A percentile compares a stretch with the other conserved stretches of the same genome.
These are phyloP conservation scores for Leishmania arabica DNA, from an alignment of 208 protist species.

Conservation along the genomic window DNA sequence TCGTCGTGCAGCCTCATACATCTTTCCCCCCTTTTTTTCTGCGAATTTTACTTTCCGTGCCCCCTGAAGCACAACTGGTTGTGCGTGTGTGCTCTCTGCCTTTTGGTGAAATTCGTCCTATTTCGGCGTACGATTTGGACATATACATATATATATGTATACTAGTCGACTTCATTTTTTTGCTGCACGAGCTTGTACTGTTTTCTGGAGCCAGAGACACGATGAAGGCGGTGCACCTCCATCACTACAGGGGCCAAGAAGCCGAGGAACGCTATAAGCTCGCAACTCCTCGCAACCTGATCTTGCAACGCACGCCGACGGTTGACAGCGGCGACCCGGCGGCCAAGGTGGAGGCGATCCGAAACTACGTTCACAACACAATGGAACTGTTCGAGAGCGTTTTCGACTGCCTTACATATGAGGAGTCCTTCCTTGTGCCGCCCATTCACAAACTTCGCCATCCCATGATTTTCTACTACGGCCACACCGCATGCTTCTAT, in stretches of 20 bases:
- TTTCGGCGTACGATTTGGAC: background rate
- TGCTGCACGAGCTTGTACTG: background rate
- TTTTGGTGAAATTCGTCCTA: background rate
- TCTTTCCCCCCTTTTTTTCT: background rate
- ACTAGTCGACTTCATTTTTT: background rate
- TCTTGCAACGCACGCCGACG: slow-evolving; percentile 58
- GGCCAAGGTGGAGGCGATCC: slow-evolving; percentile 83
- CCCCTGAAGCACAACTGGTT: background rate
- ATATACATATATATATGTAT: too few relatives aligned
- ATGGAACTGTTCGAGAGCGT: slow-evolving; percentile 88
- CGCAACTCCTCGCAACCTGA: slow-evolving; percentile 47
- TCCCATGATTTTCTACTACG: slow-evolving; percentile 97
- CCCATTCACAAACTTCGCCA: slow-evolving; percentile 94
- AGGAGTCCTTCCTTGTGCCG: slow-evolving; percentile 86
- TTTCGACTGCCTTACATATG: slow-evolving; percentile 73
- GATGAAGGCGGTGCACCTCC: slow-evolving; percentile 45
- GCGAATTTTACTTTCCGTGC: slow-evolving; percentile 1
- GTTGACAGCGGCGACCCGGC: slow-evolving; percentile 56
- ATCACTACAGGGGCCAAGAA: slow-evolving; percentile 54
- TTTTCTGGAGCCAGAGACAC: slow-evolving; percentile 6
- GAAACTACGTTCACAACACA: slow-evolving; percentile 88
- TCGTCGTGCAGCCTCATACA: background rate
- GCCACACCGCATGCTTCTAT: slow-evolving; percentile 95
- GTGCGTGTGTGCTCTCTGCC: background rate
- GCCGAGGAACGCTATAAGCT: slow-evolving; percentile 50